Evolutionary conservation across 2,329 filamentous ascomycete genomes (phyloP).

Genomic region (Neofusicoccum ribis): DNA sequence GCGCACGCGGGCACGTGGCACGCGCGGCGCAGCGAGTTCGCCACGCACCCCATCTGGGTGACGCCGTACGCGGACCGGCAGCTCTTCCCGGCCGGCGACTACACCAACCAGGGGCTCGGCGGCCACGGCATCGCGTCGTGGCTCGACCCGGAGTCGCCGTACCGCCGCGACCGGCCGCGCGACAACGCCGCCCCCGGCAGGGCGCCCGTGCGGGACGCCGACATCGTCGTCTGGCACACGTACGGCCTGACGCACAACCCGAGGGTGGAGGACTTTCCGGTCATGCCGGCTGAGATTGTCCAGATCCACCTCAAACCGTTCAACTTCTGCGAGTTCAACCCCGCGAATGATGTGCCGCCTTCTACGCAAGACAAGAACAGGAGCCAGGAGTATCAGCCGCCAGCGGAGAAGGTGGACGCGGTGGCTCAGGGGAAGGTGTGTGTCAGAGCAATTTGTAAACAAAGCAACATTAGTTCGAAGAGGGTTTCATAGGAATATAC

Average conservation of each 20-base stretch:
- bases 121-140: background rate
- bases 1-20: conserved; percentile 27
- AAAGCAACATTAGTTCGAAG: no score
- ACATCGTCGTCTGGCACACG: conserved; percentile 33
- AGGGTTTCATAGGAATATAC: no score
- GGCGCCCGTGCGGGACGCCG: conserved; percentile 24
- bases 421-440: no score
- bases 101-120: conserved; percentile 29
- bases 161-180: background rate
- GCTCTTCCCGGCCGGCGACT: conserved; percentile 27
- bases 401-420: no score
- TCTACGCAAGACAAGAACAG: background rate
- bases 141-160: background rate
- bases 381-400: background rate
- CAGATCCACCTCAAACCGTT: conserved; percentile 10
- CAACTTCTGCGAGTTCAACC: background rate
- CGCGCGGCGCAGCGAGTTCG: conserved; percentile 28
- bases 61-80: conserved; percentile 30
- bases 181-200: background rate
- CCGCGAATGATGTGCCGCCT: background rate
- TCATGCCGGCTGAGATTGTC: conserved; percentile 31
- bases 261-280: conserved; percentile 32
- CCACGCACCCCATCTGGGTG: conserved; percentile 30
- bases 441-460: no score
- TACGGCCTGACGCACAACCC: conserved; percentile 34